Percentiles rank a stretch among this genome's conserved stretches.
phyloP scores from a whole-genome alignment of 2,329 filamentous ascomycete genomes.

The Paraphoma sp. region DNA sequence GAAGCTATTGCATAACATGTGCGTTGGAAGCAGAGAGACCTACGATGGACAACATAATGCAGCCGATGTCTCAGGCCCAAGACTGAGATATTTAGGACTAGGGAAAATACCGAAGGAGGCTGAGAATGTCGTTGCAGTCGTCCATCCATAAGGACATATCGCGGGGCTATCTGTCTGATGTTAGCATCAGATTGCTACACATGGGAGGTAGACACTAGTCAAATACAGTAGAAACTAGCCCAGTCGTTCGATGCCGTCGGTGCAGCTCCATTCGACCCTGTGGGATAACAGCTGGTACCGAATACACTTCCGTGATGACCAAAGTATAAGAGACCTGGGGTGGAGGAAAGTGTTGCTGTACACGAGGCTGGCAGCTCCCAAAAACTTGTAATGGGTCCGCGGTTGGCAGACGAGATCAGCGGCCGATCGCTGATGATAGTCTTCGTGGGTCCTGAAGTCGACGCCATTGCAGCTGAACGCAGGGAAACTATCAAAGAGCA shows the following conservation, averaged over 20 bases:
- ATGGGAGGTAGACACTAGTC: not conserved
- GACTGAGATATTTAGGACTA: not conserved
- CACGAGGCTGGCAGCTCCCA: not conserved
- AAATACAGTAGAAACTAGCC: not conserved
- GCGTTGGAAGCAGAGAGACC: not conserved
- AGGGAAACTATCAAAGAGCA: not conserved
- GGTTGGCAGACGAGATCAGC: not conserved
- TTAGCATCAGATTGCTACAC: not conserved
- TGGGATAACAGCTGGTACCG: not conserved
- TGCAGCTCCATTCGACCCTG: not conserved
- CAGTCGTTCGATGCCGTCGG: not conserved
- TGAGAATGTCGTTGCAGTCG: not conserved
- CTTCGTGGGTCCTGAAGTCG: not conserved
- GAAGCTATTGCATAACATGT: not conserved
- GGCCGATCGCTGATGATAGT: not conserved
- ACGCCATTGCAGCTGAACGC: not conserved
- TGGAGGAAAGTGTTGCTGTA: not conserved
- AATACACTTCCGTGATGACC: not conserved
- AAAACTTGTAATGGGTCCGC: not conserved
- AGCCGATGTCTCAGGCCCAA: not conserved
- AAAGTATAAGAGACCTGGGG: not conserved
- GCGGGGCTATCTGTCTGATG: not conserved
- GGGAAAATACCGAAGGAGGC: not conserved
- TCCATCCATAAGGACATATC: conserved; percentile 1
- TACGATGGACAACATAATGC: conserved; percentile 1